Evolutionary conservation across 2,329 filamentous ascomycete genomes (phyloP).

Genomic region (Domatiomyces catenatus): DNA sequence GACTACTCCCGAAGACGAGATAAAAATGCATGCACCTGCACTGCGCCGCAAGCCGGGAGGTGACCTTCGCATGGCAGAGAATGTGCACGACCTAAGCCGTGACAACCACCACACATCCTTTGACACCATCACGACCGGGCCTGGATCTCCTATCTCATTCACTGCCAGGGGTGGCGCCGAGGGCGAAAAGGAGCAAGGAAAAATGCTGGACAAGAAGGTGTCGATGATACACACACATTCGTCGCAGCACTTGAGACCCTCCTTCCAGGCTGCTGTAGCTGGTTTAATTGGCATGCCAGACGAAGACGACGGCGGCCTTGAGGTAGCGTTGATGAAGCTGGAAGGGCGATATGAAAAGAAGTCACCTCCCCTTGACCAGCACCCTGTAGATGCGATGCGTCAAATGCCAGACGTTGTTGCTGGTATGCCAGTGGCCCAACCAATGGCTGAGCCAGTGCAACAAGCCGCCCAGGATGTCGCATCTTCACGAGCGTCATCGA

Average conservation of each 20-base stretch:
- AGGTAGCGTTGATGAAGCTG: constrained; percentile 80
- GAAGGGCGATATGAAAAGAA: constrained; percentile 67
- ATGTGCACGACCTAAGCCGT: constrained; percentile 46
- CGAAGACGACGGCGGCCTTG: constrained; percentile 75
- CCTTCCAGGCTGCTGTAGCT: constrained; percentile 77
- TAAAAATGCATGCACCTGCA: constrained; percentile 29
- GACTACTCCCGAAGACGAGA: neutral
- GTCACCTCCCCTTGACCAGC: constrained; percentile 16
- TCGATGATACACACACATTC: constrained; percentile 37
- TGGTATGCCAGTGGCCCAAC: neutral
- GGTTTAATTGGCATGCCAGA: constrained; percentile 80
- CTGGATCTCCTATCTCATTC: constrained; percentile 18
- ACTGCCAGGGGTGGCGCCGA: constrained; percentile 10
- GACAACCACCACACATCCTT: constrained; percentile 23
- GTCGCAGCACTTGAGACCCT: constrained; percentile 44
- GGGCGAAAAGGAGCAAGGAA: constrained; percentile 10
- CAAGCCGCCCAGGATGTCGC: neutral
- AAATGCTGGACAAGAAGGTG: constrained; percentile 21
- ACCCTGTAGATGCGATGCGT: constrained; percentile 8
- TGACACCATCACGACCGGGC: constrained; percentile 23
- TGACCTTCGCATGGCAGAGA: constrained; percentile 53
- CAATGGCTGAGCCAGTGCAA: neutral
- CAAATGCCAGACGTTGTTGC: constrained; percentile 10
- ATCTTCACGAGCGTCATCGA: neutral
- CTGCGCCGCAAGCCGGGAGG: constrained; percentile 61